Evolutionary conservation across 1,139 yeast genomes (phyloP), one percentile per base, ranked within the genome.

Genomic region (Meyerozyma elateridarum): DNA sequence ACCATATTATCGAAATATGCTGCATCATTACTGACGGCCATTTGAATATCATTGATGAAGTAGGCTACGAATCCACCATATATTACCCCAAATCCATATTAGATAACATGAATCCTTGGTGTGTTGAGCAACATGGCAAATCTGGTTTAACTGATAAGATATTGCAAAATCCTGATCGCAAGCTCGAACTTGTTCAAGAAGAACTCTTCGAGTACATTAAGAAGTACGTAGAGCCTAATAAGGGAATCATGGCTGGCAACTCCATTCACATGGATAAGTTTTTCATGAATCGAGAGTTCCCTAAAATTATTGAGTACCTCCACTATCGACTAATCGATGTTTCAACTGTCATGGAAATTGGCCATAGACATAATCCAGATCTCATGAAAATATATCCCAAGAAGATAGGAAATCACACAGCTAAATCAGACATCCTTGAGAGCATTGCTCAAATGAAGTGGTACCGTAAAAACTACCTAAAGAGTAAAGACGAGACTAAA

Each of bases 321-420:
- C 89, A 81, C 51, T 91, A 93, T 54, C 70, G 99, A 32, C 69
- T 89, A 32, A 72, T 93, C 24, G 99, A 93, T 49, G 98, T 91
- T 13, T 81, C 95, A 6, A 67, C 89, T 2, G 62, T 93, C 28
- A 75, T 76, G 69, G 98, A 91, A 56, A 61, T 88, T 17, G 85
- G 91, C 1, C 64, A 61, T 33, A 74, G 97, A 46, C 91, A 85
- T 52, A 85, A 85, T 51, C 83, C 85, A 0, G 57, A 56, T 7
- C 59, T 89, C 31, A 61, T 79, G 65, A 56, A 54, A 28, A 51
- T 60, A 15, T 61, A 67, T 26, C 96, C 97, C 1, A 61, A 63
- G 34, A 89, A 91, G 57, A 57, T 58, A 29, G 68, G 71, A 9
- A 68, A 69, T 1, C 99, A 93, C 54, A 89, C 97, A 0, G 98